Conservation (phyloP, 225 moss, liverwort and hornwort species). For the Thuidium tamariscinum region DNA sequence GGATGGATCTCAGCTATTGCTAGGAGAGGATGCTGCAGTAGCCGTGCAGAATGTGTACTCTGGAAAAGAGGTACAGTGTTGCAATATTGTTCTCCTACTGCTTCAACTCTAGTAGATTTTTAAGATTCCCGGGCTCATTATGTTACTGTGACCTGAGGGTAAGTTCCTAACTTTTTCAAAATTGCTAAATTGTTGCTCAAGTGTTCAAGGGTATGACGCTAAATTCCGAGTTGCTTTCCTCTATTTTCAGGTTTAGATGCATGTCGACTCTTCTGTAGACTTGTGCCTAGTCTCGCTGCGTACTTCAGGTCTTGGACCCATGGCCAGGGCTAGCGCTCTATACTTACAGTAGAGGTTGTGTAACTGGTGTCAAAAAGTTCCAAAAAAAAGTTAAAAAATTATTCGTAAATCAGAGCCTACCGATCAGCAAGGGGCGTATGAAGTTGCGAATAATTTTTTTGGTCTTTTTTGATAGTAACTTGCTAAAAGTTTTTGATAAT, state of each 20-base stretch:
- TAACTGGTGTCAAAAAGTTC: neutral
- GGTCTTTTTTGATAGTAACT: neutral
- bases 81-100: neutral
- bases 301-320: neutral
- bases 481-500: neutral
- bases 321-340: neutral
- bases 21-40: constrained; percentile 36
- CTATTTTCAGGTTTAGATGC: neutral
- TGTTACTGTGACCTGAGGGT: neutral
- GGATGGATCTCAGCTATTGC: constrained; percentile 30
- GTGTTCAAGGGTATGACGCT: neutral
- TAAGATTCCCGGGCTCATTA: neutral
- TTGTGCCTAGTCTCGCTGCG: neutral
- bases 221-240: neutral
- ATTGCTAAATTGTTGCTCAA: too few species aligned
- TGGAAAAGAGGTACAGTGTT: constrained; percentile 29
- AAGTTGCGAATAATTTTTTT: neutral
- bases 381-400: neutral
- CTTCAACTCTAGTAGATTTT: neutral
- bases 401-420: neutral
- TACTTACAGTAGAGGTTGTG: neutral
- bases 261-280: neutral
- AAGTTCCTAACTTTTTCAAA: too few species aligned
- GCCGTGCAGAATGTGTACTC: constrained; percentile 49
- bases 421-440: neutral